Evolutionary conservation across 495 filamentous ascomycete species (phyloP).

Genomic region (Echria macrotheca): DNA sequence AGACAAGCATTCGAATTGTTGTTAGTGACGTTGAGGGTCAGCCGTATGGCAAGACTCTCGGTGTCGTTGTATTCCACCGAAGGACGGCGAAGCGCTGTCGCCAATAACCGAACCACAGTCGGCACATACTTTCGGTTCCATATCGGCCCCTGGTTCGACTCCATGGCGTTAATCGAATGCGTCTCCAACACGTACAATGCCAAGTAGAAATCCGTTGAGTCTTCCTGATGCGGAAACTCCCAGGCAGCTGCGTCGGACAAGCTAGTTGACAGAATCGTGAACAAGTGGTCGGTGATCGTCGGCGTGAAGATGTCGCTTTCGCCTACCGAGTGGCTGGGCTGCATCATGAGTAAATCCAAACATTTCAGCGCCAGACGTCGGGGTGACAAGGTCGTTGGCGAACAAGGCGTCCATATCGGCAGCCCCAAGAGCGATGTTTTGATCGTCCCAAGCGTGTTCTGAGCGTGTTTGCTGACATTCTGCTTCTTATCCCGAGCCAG

Average conservation of each 20-base stretch:
- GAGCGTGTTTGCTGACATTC: conserved; percentile 64
- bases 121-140: conserved; percentile 39
- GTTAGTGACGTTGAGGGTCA: conserved; percentile 85
- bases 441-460: conserved; percentile 48
- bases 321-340: conserved; percentile 44
- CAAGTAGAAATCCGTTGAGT: conserved; percentile 36
- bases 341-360: conserved; percentile 55
- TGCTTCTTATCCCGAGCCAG: conserved; percentile 56
- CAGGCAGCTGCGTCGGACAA: conserved; percentile 27
- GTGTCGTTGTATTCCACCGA: conserved; percentile 28
- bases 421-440: conserved; percentile 43
- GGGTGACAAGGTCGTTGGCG: conserved; percentile 51
- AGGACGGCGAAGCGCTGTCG: conserved; percentile 27
- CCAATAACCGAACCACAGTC: conserved; percentile 33
- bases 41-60: conserved; percentile 51
- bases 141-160: conserved; percentile 25
- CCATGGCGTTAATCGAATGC: conserved; percentile 38
- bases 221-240: conserved; percentile 27
- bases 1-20: conserved; percentile 64
- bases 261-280: conserved; percentile 40
- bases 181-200: conserved; percentile 37
- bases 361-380: conserved; percentile 59
- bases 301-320: conserved; percentile 47
- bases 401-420: conserved; percentile 51
- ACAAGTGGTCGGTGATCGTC: conserved; percentile 45